Conservation (phyloP, 2,329 filamentous ascomycete genomes). For the Lachnellula suecica region DNA sequence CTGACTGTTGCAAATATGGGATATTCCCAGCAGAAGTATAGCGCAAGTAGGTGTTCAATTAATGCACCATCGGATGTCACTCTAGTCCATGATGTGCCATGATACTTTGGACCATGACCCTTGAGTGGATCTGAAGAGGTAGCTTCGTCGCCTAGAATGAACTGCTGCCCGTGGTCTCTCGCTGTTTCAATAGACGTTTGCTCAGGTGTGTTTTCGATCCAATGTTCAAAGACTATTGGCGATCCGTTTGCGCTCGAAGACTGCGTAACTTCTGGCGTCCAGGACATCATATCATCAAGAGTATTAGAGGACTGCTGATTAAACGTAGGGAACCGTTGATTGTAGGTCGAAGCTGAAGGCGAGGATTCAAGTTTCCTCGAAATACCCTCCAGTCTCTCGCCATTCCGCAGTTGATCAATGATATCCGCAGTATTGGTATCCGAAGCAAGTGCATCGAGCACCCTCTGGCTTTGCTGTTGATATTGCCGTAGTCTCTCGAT, state of each 20-base stretch:
- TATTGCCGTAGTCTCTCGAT: constrained; percentile 54
- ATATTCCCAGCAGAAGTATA: constrained; percentile 76
- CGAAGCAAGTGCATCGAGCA: constrained; percentile 47
- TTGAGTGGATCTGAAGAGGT: background rate
- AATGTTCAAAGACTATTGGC: background rate
- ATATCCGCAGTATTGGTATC: background rate
- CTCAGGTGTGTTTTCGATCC: background rate
- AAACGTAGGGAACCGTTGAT: too few species aligned
- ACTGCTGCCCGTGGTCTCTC: background rate
- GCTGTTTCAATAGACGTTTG: background rate
- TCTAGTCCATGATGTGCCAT: constrained; percentile 50
- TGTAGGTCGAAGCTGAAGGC: background rate
- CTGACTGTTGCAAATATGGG: constrained; percentile 71
- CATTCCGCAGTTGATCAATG: background rate
- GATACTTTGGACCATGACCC: background rate
- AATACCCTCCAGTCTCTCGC: background rate
- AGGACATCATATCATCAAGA: background rate
- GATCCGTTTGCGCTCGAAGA: background rate
- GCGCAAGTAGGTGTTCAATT: constrained; percentile 60
- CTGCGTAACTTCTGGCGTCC: background rate
- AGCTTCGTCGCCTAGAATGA: background rate
- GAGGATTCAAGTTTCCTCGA: background rate
- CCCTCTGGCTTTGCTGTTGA: constrained; percentile 52
- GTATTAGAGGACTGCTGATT: background rate
- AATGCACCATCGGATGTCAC: constrained; percentile 58